A percentile compares a stretch with the other conserved stretches of the same genome.
phyloP scores from a whole-genome alignment of 352 stramenopile species.

The Phytopythium oedochilum region DNA sequence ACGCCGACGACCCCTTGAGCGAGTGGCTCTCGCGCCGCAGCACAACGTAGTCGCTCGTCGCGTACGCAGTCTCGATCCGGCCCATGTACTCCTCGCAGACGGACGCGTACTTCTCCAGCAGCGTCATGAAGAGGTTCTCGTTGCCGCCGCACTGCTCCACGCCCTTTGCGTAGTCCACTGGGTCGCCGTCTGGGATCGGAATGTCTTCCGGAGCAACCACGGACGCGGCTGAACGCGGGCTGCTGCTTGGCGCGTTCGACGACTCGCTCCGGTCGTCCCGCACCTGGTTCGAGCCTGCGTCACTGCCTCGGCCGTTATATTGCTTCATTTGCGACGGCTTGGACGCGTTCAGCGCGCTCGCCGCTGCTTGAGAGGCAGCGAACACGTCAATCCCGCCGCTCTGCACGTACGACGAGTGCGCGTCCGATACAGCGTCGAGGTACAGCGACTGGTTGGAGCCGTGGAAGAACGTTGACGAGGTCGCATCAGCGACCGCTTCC shows the following conservation, averaged over 20 bases:
- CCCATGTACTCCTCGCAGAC: constrained; percentile 74
- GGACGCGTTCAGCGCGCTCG: constrained; percentile 3
- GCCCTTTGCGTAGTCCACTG: constrained; percentile 73
- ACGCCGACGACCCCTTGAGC: constrained; percentile 85
- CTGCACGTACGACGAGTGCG: constrained; percentile 8
- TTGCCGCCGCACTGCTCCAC: constrained; percentile 81
- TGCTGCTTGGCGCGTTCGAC: constrained; percentile 22
- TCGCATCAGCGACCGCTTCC: neutral
- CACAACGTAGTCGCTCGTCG: constrained; percentile 46
- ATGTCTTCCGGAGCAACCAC: constrained; percentile 53
- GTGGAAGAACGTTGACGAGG: constrained; percentile 7
- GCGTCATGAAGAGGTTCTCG: constrained; percentile 76
- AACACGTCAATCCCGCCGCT: constrained; percentile 3
- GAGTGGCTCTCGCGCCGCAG: constrained; percentile 77
- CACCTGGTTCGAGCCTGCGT: constrained; percentile 16
- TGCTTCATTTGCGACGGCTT: constrained; percentile 4
- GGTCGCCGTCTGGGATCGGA: constrained; percentile 69
- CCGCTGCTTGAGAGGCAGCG: constrained; percentile 2
- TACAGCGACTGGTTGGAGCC: constrained; percentile 17
- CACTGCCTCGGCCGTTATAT: neutral
- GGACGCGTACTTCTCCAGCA: constrained; percentile 76
- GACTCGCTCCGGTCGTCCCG: constrained; percentile 16
- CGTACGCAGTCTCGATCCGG: constrained; percentile 64
- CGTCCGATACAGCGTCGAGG: constrained; percentile 18
- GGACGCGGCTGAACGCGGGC: constrained; percentile 39